These are phyloP conservation scores for Heliosperma pusillum DNA, from an alignment of 148 eudicot genomes.

Conservation along the genomic window DNA sequence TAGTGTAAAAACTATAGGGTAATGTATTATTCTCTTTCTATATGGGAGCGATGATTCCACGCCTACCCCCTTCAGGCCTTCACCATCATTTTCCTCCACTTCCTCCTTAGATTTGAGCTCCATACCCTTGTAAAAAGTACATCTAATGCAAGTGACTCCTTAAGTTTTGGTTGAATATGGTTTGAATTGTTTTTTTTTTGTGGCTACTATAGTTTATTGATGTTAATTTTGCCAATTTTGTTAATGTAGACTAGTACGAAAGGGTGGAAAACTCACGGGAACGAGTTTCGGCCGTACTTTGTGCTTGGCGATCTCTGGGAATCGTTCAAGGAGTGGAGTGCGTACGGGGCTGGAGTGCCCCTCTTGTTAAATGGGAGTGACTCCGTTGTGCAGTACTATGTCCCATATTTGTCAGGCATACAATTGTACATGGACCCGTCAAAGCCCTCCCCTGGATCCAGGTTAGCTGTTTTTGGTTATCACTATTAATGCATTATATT, in stretches of 20 bases:
- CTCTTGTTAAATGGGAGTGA: conserved; percentile 66
- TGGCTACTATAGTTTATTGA: background rate
- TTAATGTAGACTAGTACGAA: conserved; percentile 54
- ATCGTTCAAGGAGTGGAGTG: conserved; percentile 95
- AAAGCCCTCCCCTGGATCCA: conserved; percentile 37
- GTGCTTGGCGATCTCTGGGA: conserved; percentile 94
- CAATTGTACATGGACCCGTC: conserved; percentile 76
- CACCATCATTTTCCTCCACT: background rate
- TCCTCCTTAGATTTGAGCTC: background rate
- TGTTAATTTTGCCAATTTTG: background rate
- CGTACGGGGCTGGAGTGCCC: conserved; percentile 94
- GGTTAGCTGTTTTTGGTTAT: conserved; percentile 35
- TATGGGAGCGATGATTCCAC: background rate
- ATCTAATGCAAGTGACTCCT: background rate
- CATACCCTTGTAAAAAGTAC: background rate
- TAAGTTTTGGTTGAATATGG: background rate
- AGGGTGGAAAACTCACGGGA: conserved; percentile 47
- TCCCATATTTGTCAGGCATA: conserved; percentile 81
- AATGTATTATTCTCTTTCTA: background rate
- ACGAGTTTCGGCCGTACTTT: conserved; percentile 58
- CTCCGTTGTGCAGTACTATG: conserved; percentile 89
- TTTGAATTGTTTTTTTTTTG: background rate
- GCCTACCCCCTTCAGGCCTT: background rate
- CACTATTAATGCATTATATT: conserved; percentile 1
- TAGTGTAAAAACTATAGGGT: background rate